phyloP scores from a whole-genome alignment of 2,329 filamentous ascomycete genomes.

The Aspergillaceae sp. region DNA sequence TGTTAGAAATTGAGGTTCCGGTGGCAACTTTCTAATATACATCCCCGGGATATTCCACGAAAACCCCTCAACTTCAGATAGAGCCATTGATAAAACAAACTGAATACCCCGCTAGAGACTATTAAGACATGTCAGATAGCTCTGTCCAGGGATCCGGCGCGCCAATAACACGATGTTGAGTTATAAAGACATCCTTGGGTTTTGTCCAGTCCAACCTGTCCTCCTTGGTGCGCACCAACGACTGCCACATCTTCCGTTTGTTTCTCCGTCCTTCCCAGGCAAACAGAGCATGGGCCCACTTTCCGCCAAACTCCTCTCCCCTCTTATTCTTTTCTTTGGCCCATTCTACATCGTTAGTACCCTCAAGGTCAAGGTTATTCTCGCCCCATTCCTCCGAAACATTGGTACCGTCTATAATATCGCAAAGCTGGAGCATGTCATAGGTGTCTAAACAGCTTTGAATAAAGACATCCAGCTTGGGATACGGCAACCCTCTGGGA shows the following conservation, averaged over 20 bases:
- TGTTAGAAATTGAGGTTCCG: neutral
- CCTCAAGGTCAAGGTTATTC: constrained; percentile 17
- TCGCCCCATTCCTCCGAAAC: constrained; percentile 22
- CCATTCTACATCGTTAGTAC: constrained; percentile 19
- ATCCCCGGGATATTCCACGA: constrained; percentile 3
- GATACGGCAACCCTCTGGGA: constrained; percentile 20
- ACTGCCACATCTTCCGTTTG: constrained; percentile 17
- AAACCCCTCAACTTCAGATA: constrained; percentile 4
- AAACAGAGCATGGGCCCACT: constrained; percentile 18
- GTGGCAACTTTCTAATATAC: constrained; percentile 3
- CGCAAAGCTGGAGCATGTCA: constrained; percentile 18
- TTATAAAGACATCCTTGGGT: constrained; percentile 16
- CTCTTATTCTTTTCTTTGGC: constrained; percentile 17
- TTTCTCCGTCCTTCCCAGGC: constrained; percentile 15
- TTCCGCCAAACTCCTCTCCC: constrained; percentile 14
- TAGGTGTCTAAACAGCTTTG: constrained; percentile 21
- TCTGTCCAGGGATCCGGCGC: constrained; percentile 20
- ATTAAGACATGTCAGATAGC: constrained; percentile 12
- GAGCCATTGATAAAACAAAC: neutral
- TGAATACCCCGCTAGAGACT: constrained; percentile 4
- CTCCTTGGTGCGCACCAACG: constrained; percentile 17
- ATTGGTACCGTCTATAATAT: constrained; percentile 23
- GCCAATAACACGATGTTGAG: constrained; percentile 18
- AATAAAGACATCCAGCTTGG: constrained; percentile 18
- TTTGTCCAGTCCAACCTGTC: constrained; percentile 19